Conservation (phyloP, 192 early-diverging fungal genomes). For the Ambispora gerdemannii region DNA sequence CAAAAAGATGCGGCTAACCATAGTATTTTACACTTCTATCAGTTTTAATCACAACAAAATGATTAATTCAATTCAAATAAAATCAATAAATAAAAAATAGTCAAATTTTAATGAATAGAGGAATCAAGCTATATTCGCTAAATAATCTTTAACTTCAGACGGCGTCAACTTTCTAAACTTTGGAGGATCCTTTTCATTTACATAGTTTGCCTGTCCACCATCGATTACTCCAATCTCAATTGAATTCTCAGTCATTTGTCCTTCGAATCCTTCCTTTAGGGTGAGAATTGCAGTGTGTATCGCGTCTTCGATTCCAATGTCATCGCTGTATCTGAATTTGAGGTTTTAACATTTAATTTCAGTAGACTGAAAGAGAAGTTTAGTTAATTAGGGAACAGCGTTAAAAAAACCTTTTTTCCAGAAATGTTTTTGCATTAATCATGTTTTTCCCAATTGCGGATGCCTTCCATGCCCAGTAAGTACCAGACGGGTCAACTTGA, state of each 20-base stretch:
- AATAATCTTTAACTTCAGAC: slow-evolving; percentile 93
- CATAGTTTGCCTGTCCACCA: slow-evolving; percentile 50
- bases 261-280: slow-evolving; percentile 99
- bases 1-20: too few relatives aligned
- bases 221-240: slow-evolving; percentile 92
- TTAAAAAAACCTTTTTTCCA: slow-evolving; percentile 82
- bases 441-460: slow-evolving; percentile 99
- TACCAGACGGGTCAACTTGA: slow-evolving; percentile 98
- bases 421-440: slow-evolving; percentile 98
- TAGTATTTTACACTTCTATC: too few relatives aligned
- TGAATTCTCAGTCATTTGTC: slow-evolving; percentile 93
- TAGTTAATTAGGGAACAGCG: not conserved
- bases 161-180: slow-evolving; percentile 80
- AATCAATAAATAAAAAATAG: too few relatives aligned
- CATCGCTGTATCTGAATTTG: slow-evolving; percentile 70
- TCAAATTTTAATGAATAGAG: too few relatives aligned
- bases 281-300: slow-evolving; percentile 99
- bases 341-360: too few relatives aligned
- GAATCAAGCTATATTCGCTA: slow-evolving; percentile 92
- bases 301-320: slow-evolving; percentile 97
- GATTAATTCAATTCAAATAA: too few relatives aligned
- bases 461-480: slow-evolving; percentile 99
- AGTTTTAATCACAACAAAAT: too few relatives aligned
- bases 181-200: slow-evolving; percentile 59
- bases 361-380: too few relatives aligned